These are phyloP conservation scores for Penicillium sp. DNA, from an alignment of 2,329 filamentous ascomycete genomes.

Conservation along the genomic window DNA sequence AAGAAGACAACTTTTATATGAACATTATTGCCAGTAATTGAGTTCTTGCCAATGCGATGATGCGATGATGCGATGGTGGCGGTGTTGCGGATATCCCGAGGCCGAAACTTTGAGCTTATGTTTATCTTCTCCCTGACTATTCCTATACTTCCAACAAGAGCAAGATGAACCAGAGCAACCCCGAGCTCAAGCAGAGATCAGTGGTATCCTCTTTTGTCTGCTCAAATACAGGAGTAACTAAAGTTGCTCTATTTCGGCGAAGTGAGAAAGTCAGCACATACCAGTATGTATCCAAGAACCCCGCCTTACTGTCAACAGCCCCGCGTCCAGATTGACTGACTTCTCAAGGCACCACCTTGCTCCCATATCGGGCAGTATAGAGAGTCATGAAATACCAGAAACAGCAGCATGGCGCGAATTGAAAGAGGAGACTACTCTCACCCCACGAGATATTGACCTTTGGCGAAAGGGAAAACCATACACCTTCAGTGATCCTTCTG, in stretches of 20 bases:
- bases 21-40: neutral
- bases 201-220: slow-evolving; percentile 51
- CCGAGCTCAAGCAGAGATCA: slow-evolving; percentile 26
- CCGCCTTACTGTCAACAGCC: neutral
- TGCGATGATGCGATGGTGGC: slow-evolving; percentile 1
- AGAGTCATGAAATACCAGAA: slow-evolving; percentile 55
- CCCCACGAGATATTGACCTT: slow-evolving; percentile 48
- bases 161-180: neutral
- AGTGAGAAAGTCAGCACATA: slow-evolving; percentile 62
- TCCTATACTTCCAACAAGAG: neutral
- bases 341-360: slow-evolving; percentile 54
- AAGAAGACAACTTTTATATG: neutral
- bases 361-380: slow-evolving; percentile 63
- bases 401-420: slow-evolving; percentile 64
- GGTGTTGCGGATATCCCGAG: neutral
- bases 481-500: slow-evolving; percentile 53
- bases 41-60: neutral
- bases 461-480: slow-evolving; percentile 61
- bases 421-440: slow-evolving; percentile 61
- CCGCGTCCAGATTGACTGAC: neutral
- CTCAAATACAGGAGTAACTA: slow-evolving; percentile 32
- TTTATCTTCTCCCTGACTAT: neutral
- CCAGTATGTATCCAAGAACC: slow-evolving; percentile 40
- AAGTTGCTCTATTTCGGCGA: slow-evolving; percentile 63
- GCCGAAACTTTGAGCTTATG: neutral